Evolutionary conservation across 2,329 filamentous ascomycete genomes (phyloP).

Genomic region (Phaeoacremonium minimum): DNA sequence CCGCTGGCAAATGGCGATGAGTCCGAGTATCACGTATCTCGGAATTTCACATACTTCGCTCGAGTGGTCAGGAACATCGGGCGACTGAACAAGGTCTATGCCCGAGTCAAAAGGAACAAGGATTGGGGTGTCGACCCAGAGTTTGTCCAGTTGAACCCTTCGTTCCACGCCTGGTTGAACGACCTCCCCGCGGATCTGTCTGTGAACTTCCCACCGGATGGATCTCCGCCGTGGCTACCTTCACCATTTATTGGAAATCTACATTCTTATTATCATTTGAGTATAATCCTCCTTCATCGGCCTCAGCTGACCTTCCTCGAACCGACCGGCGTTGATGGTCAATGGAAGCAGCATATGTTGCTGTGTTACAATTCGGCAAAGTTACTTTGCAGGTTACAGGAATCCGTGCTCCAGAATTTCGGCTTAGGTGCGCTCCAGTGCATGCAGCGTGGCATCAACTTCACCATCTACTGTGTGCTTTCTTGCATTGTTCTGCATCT

Average conservation of each 20-base stretch:
- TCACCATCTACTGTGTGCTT: conserved; percentile 87
- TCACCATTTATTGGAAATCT: conserved; percentile 87
- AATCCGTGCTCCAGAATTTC: conserved; percentile 72
- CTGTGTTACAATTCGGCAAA: conserved; percentile 83
- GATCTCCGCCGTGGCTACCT: conserved; percentile 76
- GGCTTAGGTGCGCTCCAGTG: conserved; percentile 78
- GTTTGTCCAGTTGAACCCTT: conserved; percentile 73
- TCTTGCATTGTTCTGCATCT: conserved; percentile 91
- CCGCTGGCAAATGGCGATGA: conserved; percentile 66
- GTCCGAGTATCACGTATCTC: conserved; percentile 70
- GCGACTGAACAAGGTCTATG: conserved; percentile 71
- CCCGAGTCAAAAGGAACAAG: conserved; percentile 64
- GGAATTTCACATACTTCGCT: conserved; percentile 79
- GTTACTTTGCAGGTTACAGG: conserved; percentile 78
- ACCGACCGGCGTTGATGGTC: conserved; percentile 62
- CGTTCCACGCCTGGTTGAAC: conserved; percentile 70
- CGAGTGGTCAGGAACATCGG: conserved; percentile 75
- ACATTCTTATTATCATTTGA: conserved; percentile 83
- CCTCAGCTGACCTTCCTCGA: conserved; percentile 80
- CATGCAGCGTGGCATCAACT: conserved; percentile 93
- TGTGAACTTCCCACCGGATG: conserved; percentile 72
- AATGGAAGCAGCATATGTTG: conserved; percentile 86
- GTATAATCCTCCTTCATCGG: conserved; percentile 80
- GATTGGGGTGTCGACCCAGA: conserved; percentile 86
- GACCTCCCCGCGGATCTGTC: conserved; percentile 76